Evolutionary conservation across 331 rosid genomes (phyloP).

Genomic region (Malus hybrid): DNA sequence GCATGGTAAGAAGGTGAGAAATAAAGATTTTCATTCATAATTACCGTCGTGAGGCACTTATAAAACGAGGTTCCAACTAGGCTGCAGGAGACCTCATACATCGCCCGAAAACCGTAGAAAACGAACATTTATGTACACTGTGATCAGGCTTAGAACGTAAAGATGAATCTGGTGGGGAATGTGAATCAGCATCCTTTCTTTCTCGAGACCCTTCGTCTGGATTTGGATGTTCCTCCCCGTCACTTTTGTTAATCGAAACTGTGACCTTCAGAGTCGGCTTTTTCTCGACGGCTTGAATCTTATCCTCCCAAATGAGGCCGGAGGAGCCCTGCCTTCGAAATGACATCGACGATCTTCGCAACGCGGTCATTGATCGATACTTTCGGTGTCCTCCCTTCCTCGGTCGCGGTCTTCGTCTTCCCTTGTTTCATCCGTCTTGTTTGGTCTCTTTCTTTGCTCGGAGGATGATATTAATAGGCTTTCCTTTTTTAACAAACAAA

Average conservation of each 20-base stretch:
- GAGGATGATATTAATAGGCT: not conserved
- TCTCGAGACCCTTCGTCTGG: not conserved
- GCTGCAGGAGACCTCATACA: conserved; percentile 34
- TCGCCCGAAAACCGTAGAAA: conserved; percentile 31
- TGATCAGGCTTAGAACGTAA: conserved; percentile 6
- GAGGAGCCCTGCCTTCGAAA: conserved; percentile 89
- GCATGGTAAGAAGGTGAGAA: not conserved
- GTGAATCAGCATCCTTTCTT: not conserved
- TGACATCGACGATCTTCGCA: conserved; percentile 62
- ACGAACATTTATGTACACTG: conserved; percentile 23
- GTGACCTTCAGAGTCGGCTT: not conserved
- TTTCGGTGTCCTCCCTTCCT: not conserved
- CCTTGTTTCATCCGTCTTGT: not conserved
- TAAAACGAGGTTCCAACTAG: not conserved
- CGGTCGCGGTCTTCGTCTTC: not conserved
- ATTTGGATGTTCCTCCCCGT: conserved; percentile 4
- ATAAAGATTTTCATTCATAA: not conserved
- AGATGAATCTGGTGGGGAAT: conserved; percentile 1
- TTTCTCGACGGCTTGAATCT: not conserved
- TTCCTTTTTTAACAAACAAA: not conserved
- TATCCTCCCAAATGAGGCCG: conserved; percentile 60
- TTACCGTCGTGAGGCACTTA: not conserved
- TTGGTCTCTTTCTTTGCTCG: not conserved
- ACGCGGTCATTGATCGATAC: conserved; percentile 23
- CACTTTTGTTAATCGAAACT: not conserved